A percentile compares a stretch with the other conserved stretches of the same genome.
phyloP scores from a whole-genome alignment of 306 rosid genomes.

The Sophora flavescens region DNA sequence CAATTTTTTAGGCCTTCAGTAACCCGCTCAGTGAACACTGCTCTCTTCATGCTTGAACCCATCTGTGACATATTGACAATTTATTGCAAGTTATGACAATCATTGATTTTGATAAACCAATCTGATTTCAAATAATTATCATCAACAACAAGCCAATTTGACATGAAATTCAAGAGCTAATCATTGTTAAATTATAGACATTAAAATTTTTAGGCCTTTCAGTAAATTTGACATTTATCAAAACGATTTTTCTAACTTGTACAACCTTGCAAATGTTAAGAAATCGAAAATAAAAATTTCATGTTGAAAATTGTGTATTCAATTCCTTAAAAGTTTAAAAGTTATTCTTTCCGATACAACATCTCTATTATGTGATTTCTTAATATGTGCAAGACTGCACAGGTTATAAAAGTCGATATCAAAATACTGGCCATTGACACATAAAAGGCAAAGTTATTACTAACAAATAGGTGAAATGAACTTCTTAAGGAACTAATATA shows the following conservation, averaged over 20 bases:
- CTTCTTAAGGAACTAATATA: neutral
- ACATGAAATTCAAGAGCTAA: neutral
- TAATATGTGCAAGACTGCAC: no score
- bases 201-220: neutral
- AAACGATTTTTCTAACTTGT: no score
- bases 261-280: no score
- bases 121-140: neutral
- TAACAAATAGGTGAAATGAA: neutral
- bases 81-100: slow-evolving; percentile 1
- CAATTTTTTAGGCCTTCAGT: slow-evolving; percentile 63
- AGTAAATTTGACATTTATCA: neutral
- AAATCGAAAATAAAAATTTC: no score
- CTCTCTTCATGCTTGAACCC: slow-evolving; percentile 67
- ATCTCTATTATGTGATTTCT: no score
- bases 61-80: slow-evolving; percentile 49
- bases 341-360: no score
- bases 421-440: neutral
- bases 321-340: no score
- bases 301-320: no score
- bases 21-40: slow-evolving; percentile 60
- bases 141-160: neutral
- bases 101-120: neutral
- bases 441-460: neutral
- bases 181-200: neutral
- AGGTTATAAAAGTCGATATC: no score